Percentiles rank a stretch among this genome's conserved stretches.
Evolutionary conservation across 208 protist genomes (phyloP).

Genomic region (Leishmania tarentolae): DNA sequence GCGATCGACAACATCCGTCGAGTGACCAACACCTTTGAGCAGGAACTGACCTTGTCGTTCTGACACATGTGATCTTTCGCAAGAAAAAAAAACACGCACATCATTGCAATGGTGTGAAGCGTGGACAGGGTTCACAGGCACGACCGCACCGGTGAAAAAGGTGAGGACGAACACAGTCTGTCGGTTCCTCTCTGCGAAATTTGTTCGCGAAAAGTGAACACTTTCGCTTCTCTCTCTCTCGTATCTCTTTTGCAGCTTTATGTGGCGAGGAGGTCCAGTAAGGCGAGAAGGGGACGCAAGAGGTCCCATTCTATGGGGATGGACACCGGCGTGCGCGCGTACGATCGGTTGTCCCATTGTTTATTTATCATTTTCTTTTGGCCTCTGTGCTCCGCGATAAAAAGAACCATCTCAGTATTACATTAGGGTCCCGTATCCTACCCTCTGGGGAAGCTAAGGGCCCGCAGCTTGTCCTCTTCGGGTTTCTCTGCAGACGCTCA

Average conservation of each 20-base stretch:
- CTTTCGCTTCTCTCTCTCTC: neutral
- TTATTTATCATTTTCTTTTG: neutral
- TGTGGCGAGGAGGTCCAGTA: neutral
- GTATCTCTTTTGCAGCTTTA: neutral
- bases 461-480: neutral
- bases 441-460: neutral
- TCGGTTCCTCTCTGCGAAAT: neutral
- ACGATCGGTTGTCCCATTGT: too few relatives aligned
- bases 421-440: neutral
- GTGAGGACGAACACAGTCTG: neutral
- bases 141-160: neutral
- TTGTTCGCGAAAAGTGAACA: neutral
- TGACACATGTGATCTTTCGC: neutral
- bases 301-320: neutral
- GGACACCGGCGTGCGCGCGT: neutral
- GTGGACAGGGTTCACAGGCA: neutral
- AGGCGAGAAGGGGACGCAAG: neutral
- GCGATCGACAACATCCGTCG: conserved; percentile 41
- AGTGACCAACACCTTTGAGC: conserved; percentile 42
- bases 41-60: conserved; percentile 21
- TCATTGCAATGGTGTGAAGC: neutral
- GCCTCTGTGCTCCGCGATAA: neutral
- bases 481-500: neutral
- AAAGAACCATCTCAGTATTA: neutral
- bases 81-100: neutral